These are phyloP conservation scores for Pythium grandisporangium DNA, from an alignment of 352 stramenopile genomes.

Conservation along the genomic window DNA sequence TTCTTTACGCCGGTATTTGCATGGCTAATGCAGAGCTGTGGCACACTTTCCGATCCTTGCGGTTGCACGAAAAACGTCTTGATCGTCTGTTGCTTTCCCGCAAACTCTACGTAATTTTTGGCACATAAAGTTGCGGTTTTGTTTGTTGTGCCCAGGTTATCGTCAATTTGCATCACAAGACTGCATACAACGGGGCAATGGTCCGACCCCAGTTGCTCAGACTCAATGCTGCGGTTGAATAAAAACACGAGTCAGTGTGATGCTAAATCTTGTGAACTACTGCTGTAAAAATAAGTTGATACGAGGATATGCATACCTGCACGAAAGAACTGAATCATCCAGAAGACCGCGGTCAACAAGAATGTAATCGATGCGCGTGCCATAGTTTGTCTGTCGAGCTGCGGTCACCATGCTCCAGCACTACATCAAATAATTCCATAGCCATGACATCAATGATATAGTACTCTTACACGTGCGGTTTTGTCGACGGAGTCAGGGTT, in stretches of 20 bases:
- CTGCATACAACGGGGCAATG: slow-evolving; percentile 67
- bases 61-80: slow-evolving; percentile 23
- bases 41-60: neutral
- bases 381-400: slow-evolving; percentile 86
- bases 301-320: slow-evolving; percentile 31
- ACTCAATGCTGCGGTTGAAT: slow-evolving; percentile 19
- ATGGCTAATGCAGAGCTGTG: no score
- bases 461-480: no score
- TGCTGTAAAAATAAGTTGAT: neutral
- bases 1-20: no score
- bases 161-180: slow-evolving; percentile 23
- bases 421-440: slow-evolving; percentile 9
- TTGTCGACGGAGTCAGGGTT: no score
- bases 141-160: neutral
- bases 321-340: slow-evolving; percentile 28
- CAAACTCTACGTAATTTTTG: slow-evolving; percentile 69
- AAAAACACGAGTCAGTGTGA: no score
- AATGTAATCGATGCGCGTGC: slow-evolving; percentile 89
- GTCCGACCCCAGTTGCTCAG: slow-evolving; percentile 56
- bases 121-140: slow-evolving; percentile 46
- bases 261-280: no score
- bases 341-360: slow-evolving; percentile 52
- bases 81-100: slow-evolving; percentile 65
- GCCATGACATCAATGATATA: neutral
- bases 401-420: slow-evolving; percentile 86